phyloP scores from a whole-genome alignment of 805 yeast species.

The Wickerhamomyces chambardii region DNA sequence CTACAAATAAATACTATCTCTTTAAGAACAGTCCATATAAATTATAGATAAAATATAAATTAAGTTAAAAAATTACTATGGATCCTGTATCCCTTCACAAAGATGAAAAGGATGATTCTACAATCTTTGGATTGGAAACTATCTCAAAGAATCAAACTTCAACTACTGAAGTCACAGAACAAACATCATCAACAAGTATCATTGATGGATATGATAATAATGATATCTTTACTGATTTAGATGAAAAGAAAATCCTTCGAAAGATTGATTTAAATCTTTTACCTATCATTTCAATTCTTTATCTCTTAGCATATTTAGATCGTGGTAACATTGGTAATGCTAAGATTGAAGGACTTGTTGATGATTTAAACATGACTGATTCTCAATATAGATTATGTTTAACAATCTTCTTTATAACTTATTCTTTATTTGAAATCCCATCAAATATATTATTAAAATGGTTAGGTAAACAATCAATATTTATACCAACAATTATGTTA shows the following conservation, averaged over 20 bases:
- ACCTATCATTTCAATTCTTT: slow-evolving; percentile 36
- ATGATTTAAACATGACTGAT: slow-evolving; percentile 30
- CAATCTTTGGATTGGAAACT: too few relatives aligned
- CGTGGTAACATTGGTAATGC: slow-evolving; percentile 48
- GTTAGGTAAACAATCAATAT: slow-evolving; percentile 33
- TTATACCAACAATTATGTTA: slow-evolving; percentile 36
- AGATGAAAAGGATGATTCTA: too few relatives aligned
- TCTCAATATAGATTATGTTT: slow-evolving; percentile 34
- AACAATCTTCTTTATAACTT: slow-evolving; percentile 39
- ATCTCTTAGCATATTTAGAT: slow-evolving; percentile 40
- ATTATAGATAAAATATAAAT: too few relatives aligned
- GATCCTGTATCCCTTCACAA: too few relatives aligned
- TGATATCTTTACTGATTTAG: slow-evolving; percentile 1
- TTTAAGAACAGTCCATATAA: too few relatives aligned
- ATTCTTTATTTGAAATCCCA: slow-evolving; percentile 24
- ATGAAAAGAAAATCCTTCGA: slow-evolving; percentile 15
- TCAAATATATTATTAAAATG: slow-evolving; percentile 35
- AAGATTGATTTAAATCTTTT: slow-evolving; percentile 34
- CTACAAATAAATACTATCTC: too few relatives aligned
- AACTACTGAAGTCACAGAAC: too few relatives aligned
- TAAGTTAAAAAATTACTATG: too few relatives aligned
- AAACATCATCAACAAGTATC: background rate
- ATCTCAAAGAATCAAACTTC: too few relatives aligned
- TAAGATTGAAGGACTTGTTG: slow-evolving; percentile 37
- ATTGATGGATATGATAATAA: too few relatives aligned